Conservation (phyloP, 129 eudicot genomes). For the Cynara cardunculus region DNA sequence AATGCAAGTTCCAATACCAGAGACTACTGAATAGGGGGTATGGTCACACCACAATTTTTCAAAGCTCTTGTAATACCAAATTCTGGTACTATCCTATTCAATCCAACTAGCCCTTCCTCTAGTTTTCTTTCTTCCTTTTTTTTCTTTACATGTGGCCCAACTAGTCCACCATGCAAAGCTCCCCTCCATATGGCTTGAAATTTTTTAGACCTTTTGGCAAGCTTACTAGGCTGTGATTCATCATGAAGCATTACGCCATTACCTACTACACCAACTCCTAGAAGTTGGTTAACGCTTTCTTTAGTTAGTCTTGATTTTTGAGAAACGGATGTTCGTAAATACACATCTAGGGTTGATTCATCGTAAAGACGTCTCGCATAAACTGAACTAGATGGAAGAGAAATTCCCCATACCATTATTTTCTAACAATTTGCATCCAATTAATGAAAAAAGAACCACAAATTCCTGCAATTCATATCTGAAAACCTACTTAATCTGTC, state of each 20-base stretch:
- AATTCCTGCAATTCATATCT: slow-evolving; percentile 5
- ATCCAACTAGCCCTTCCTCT: neutral
- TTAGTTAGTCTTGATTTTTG: neutral
- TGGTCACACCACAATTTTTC: no score
- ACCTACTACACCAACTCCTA: neutral
- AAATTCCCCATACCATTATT: neutral
- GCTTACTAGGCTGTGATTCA: neutral
- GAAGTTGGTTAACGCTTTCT: neutral
- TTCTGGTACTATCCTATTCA: neutral
- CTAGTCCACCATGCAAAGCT: neutral
- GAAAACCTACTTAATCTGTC: neutral
- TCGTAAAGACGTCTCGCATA: neutral
- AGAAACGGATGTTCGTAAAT: neutral
- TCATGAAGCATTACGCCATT: neutral
- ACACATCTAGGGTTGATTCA: neutral
- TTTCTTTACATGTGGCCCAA: neutral
- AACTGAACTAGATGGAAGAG: neutral
- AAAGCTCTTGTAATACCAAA: neutral
- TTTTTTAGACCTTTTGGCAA: neutral
- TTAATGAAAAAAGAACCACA: neutral
- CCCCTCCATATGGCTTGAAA: neutral
- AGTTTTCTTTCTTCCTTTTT: neutral
- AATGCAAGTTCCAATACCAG: neutral
- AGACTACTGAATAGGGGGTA: neutral
- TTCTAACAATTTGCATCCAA: slow-evolving; percentile 9